A percentile compares a stretch with the other conserved stretches of the same genome.
Conservation (phyloP, 2,329 filamentous ascomycete genomes). For the Aspergillus floridensis region DNA sequence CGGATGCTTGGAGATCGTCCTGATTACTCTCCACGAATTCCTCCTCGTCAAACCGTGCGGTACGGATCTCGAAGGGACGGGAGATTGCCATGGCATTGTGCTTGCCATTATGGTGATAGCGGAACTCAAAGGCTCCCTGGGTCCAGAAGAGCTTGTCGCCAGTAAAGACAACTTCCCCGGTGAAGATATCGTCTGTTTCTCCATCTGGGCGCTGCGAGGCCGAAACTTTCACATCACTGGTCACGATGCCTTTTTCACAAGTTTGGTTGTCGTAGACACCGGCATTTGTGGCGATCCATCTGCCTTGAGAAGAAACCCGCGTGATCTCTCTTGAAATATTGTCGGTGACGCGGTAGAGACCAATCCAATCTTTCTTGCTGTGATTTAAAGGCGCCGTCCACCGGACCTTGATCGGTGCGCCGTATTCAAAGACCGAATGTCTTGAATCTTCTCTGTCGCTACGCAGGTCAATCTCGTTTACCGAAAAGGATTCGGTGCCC, state of each 20-base stretch:
- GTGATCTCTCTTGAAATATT: conserved; percentile 84
- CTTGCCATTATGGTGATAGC: conserved; percentile 90
- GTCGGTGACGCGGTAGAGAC: conserved; percentile 92
- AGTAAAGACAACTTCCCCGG: conserved; percentile 80
- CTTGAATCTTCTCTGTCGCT: conserved; percentile 74
- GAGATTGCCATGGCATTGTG: conserved; percentile 95
- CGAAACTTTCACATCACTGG: conserved; percentile 61
- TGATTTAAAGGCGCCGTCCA: conserved; percentile 90
- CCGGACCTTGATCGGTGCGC: conserved; percentile 80
- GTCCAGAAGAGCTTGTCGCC: conserved; percentile 98
- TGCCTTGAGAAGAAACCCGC: conserved; percentile 77
- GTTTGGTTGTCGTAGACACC: conserved; percentile 73
- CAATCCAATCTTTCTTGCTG: conserved; percentile 90
- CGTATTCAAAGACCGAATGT: conserved; percentile 80
- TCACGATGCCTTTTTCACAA: conserved; percentile 72
- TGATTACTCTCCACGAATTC: conserved; percentile 57
- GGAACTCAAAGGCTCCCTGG: conserved; percentile 91
- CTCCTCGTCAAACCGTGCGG: conserved; percentile 77
- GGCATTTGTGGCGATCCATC: conserved; percentile 80
- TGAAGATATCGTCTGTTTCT: conserved; percentile 58
- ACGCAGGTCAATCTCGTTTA: conserved; percentile 56
- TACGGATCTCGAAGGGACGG: conserved; percentile 85
- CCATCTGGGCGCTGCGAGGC: conserved; percentile 45
- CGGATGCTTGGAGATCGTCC: conserved; percentile 62
- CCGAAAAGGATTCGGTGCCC: conserved; percentile 58